These are phyloP conservation scores for Aureobasidium sp. DNA, from an alignment of 2,329 filamentous ascomycete species.

Conservation along the genomic window DNA sequence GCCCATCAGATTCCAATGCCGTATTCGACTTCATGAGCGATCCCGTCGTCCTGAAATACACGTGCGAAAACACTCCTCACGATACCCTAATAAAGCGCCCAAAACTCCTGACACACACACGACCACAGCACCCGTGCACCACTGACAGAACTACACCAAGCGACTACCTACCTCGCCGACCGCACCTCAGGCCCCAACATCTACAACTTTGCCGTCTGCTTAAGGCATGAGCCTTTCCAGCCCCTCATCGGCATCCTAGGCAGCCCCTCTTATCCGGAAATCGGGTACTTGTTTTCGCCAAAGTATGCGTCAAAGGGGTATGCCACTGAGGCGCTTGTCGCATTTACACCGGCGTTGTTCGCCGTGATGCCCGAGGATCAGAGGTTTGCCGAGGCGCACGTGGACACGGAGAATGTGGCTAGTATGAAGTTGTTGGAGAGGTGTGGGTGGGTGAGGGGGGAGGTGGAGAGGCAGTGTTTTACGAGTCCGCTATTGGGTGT, in stretches of 20 bases:
- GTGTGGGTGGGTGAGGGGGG: conserved; percentile 9
- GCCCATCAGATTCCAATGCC: neutral
- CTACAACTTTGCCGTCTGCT: conserved; percentile 11
- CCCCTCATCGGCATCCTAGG: conserved; percentile 20
- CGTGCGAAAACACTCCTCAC: neutral
- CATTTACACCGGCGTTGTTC: conserved; percentile 12
- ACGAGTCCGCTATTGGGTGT: neutral
- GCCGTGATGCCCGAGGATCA: conserved; percentile 1
- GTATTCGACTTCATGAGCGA: neutral
- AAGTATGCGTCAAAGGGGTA: conserved; percentile 19
- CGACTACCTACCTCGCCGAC: neutral
- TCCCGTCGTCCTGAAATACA: neutral
- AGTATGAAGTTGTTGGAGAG: conserved; percentile 13
- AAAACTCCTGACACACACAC: neutral
- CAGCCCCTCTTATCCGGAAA: conserved; percentile 16
- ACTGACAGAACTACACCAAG: conserved; percentile 6
- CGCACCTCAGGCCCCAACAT: neutral
- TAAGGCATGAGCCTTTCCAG: neutral
- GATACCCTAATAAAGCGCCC: neutral
- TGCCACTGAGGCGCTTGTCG: conserved; percentile 21
- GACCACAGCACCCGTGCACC: neutral
- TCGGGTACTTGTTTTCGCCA: conserved; percentile 21
- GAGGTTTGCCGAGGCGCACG: neutral
- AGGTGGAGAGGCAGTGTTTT: neutral
- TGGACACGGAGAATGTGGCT: conserved; percentile 11